Evolutionary conservation across 306 rosid species (phyloP).

Genomic region (Gillenia trifoliata): DNA sequence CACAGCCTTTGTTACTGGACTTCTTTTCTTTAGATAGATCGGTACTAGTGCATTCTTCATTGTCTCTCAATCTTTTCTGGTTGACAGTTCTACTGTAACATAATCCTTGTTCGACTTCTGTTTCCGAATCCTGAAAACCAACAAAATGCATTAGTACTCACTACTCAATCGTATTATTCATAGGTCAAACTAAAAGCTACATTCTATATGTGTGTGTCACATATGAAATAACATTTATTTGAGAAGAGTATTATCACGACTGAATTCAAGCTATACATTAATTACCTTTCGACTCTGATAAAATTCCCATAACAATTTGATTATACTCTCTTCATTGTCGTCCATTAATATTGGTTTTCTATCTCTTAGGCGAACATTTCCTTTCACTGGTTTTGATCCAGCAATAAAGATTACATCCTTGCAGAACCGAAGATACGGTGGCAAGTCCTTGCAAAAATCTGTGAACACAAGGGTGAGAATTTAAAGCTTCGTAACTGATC

Average conservation of each 20-base stretch:
- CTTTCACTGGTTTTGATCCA: constrained; percentile 58
- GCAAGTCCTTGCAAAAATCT: constrained; percentile 69
- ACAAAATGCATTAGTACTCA: not conserved
- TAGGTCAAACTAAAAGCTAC: not conserved
- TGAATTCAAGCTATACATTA: not conserved
- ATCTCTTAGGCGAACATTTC: no score
- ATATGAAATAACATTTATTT: constrained; percentile 4
- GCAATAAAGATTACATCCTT: constrained; percentile 73
- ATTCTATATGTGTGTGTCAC: not conserved
- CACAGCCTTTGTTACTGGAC: constrained; percentile 9
- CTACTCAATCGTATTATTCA: no score
- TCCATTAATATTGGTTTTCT: no score
- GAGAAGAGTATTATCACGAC: not conserved
- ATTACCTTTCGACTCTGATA: constrained; percentile 64
- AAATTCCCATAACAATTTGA: constrained; percentile 50
- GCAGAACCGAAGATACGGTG: constrained; percentile 70
- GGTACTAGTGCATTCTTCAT: constrained; percentile 17
- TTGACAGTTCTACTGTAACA: constrained; percentile 10
- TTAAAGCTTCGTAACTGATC: constrained; percentile 3
- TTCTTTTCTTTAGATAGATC: no score
- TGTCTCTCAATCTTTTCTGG: constrained; percentile 21
- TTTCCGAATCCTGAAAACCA: constrained; percentile 40
- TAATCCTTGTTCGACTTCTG: constrained; percentile 17
- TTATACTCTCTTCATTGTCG: constrained; percentile 40
- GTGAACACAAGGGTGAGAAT: constrained; percentile 21